phyloP scores from a whole-genome alignment of 352 stramenopile species.

The Thalassiosira delicatula region DNA sequence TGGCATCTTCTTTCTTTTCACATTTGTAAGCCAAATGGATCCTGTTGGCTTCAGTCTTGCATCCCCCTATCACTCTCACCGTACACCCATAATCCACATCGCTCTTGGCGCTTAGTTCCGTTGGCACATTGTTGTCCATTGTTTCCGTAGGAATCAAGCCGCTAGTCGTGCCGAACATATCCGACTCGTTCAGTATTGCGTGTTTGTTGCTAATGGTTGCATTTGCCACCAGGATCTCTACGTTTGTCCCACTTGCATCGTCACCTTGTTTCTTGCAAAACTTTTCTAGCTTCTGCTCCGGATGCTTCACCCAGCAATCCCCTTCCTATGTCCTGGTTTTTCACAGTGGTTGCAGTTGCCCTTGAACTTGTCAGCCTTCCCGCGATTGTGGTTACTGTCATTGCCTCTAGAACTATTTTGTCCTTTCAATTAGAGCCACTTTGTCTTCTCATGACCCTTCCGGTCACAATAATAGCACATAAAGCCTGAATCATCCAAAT shows the following conservation, averaged over 20 bases:
- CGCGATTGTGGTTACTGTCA: neutral
- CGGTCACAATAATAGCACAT: neutral
- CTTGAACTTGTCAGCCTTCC: neutral
- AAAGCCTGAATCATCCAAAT: neutral
- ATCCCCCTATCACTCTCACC: too few species aligned
- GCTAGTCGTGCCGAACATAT: too few species aligned
- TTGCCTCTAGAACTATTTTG: neutral
- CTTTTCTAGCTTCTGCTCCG: neutral
- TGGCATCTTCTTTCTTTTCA: too few species aligned
- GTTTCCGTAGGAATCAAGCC: too few species aligned
- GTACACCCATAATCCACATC: too few species aligned
- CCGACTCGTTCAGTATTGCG: too few species aligned
- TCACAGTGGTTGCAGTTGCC: neutral
- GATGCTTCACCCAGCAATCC: neutral
- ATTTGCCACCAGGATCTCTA: neutral
- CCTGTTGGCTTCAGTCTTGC: too few species aligned
- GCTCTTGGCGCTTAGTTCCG: too few species aligned
- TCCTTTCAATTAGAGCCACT: neutral
- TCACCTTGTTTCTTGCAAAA: neutral
- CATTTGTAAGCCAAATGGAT: too few species aligned
- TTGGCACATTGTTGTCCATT: too few species aligned
- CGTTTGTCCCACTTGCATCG: neutral
- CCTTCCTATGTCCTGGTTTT: neutral
- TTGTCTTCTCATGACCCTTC: neutral
- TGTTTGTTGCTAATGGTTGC: too few species aligned